Conservation (phyloP, 192 early-diverging fungal species). For the Nowakowskiella sp. region DNA sequence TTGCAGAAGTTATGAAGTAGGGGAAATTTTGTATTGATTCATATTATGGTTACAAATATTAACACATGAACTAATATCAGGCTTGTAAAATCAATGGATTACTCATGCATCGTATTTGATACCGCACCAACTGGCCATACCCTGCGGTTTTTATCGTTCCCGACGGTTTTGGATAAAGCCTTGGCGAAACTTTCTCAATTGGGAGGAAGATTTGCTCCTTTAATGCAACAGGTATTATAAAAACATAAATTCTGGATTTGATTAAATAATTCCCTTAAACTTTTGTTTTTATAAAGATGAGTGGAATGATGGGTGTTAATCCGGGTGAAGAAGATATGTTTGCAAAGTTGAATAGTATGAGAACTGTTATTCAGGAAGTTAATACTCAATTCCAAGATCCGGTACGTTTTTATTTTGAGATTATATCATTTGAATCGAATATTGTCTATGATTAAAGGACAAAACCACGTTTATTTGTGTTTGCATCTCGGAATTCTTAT, state of each 20-base stretch:
- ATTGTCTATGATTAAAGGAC: slow-evolving; percentile 39
- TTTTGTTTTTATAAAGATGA: slow-evolving; percentile 47
- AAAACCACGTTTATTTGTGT: slow-evolving; percentile 99
- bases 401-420: slow-evolving; percentile 27
- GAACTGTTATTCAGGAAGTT: slow-evolving; percentile 92
- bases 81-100: slow-evolving; percentile 98
- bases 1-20: slow-evolving; percentile 99
- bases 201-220: slow-evolving; percentile 88
- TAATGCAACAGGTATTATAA: slow-evolving; percentile 70
- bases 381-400: slow-evolving; percentile 99
- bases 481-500: slow-evolving; percentile 98
- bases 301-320: slow-evolving; percentile 75
- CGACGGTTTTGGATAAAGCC: slow-evolving; percentile 94
- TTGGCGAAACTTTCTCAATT: slow-evolving; percentile 90
- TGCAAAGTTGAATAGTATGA: slow-evolving; percentile 91
- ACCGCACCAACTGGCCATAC: slow-evolving; percentile 99
- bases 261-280: not conserved
- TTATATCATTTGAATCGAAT: not conserved
- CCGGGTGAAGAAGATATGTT: slow-evolving; percentile 92
- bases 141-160: slow-evolving; percentile 97
- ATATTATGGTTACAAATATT: not conserved
- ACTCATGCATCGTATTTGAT: slow-evolving; percentile 97
- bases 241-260: not conserved
- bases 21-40: slow-evolving; percentile 2
- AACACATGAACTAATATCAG: slow-evolving; percentile 24